Base-by-base conservation (phyloP, 1,139 yeast genomes). In the Sugiyamaella castrensis region DNA sequence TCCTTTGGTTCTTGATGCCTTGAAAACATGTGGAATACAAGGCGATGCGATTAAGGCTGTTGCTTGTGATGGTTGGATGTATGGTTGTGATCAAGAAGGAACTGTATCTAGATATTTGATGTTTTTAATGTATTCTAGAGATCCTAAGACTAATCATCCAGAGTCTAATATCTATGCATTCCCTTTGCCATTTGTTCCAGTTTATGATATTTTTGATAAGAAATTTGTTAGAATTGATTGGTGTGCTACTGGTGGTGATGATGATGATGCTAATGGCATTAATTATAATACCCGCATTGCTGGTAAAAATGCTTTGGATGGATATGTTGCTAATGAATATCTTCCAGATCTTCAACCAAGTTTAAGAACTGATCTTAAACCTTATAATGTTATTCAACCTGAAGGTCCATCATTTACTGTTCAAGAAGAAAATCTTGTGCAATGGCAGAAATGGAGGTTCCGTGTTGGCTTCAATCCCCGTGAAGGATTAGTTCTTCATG, bases 381-480 rank as follows among this genome's bases (percentile, higher is more conserved):
- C 96, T 43, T 77, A 87, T 67, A 72, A 84, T 57, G 79, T 86
- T 43, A 67, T 76, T 40, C 95, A 87, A 71, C 95, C 96, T 47
- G 94, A 87, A 62, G 96, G 96, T 54, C 85, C 95, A 16, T 84
- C 92, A 1, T 87, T 84, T 71, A 61, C 75, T 12, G 70, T 81
- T 42, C 73, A 78, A 12, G 47, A 45, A 8, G 86, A 86, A 34
- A 82, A 81, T 67, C 59, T 60, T 27, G 79, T 87, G 55, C 71
- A 75, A 54, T 87, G 96, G 96, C 95, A 86, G 72, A 92, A 87
- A 47, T 87, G 95, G 95, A 84, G 82, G 66, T 86, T 87, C 73
- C 77, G 87, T 68, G 87, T 84, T 36, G 79, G 83, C 43, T 74
- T 87, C 53, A 82, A 82, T 61, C 82, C 80, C 42, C 84, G 96